Base-by-base conservation (phyloP, 805 yeast species). In the Kazachstania kunashirensis region DNA sequence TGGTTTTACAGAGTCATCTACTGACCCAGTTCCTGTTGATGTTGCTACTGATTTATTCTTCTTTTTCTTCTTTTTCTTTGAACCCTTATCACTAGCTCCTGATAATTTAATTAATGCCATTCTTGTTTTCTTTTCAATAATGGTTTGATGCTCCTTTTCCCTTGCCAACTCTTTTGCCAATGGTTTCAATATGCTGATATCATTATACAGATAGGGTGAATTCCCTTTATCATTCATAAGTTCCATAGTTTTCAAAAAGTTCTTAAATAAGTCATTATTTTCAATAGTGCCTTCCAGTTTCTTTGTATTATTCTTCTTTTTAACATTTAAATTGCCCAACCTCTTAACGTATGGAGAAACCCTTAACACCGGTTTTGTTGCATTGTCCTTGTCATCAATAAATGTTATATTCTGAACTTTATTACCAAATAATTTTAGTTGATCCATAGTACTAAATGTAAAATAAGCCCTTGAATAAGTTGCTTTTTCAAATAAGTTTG, bases 391-490 rank as follows among this genome's bases (percentile, higher is more conserved):
- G 33, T 52, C 54, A 39, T 56, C 55, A 55, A 61, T 24, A 54
- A 56, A 56, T n/a, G 31, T 48, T 24, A 59, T 46, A 1, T 49
- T 59, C 15, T 47, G 40, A 7, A 68, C 48, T 9, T 43, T 52
- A 18, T 38, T 33, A 12, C 51, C 48, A 43, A 68, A 65, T n/a
- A 48, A 46, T 17, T 51, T 49, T 18, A 67, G 35, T 10, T 45
- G 42, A 2, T 49, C 55, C 29, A 49, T 44, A 6, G 48, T 46
- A 26, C 57, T 54, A 38, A 71, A 67, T 13, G 53, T 50, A 13
- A 66, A 44, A 45, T 71, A 71, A 3, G 68, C 68, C 29, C 75
- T 55, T 6, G 73, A 62, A 40, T 50, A 62, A 3, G 50, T 52
- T 2, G 73, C 67, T n/a, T 50, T 52, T 30, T 63, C 63, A 37